These are phyloP conservation scores for Chaetoscypha palmicola DNA, from an alignment of 2,329 filamentous ascomycete genomes.

Conservation along the genomic window DNA sequence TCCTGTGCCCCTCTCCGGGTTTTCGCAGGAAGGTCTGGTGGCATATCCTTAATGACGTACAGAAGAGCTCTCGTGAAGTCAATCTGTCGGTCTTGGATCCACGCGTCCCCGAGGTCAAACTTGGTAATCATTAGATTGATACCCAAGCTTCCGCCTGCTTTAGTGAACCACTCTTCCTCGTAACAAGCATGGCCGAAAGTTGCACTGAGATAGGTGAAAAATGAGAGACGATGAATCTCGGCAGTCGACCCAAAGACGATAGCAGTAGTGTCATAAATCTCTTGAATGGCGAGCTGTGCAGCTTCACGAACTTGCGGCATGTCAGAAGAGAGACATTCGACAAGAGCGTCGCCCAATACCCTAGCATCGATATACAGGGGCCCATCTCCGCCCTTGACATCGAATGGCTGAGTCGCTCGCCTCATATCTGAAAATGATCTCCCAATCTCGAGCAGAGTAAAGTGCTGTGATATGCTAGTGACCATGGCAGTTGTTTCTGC, in stretches of 20 bases:
- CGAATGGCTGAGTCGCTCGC: slow-evolving; percentile 69
- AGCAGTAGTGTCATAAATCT: slow-evolving; percentile 68
- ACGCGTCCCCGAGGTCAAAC: slow-evolving; percentile 74
- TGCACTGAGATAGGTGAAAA: slow-evolving; percentile 77
- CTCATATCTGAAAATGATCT: slow-evolving; percentile 75
- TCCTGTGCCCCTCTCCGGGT: slow-evolving; percentile 77
- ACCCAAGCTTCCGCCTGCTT: slow-evolving; percentile 84
- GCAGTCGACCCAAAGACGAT: slow-evolving; percentile 72
- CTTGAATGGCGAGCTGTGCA: slow-evolving; percentile 69
- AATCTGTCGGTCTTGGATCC: slow-evolving; percentile 74
- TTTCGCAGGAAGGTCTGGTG: slow-evolving; percentile 83
- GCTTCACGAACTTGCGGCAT: slow-evolving; percentile 71
- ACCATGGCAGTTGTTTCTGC: slow-evolving; percentile 70
- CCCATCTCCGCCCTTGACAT: slow-evolving; percentile 80
- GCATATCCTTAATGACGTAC: slow-evolving; percentile 98
- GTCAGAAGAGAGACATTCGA: slow-evolving; percentile 85
- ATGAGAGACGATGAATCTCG: slow-evolving; percentile 67
- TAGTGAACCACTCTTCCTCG: slow-evolving; percentile 98
- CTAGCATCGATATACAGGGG: slow-evolving; percentile 81
- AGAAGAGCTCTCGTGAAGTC: slow-evolving; percentile 88
- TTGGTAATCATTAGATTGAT: slow-evolving; percentile 84
- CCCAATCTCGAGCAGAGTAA: slow-evolving; percentile 84
- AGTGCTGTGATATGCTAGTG: slow-evolving; percentile 77
- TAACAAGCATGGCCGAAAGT: slow-evolving; percentile 93
- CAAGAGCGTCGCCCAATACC: slow-evolving; percentile 79